These are phyloP conservation scores for Wallacemonas sp. DNA, from an alignment of 208 protist genomes.

Conservation along the genomic window DNA sequence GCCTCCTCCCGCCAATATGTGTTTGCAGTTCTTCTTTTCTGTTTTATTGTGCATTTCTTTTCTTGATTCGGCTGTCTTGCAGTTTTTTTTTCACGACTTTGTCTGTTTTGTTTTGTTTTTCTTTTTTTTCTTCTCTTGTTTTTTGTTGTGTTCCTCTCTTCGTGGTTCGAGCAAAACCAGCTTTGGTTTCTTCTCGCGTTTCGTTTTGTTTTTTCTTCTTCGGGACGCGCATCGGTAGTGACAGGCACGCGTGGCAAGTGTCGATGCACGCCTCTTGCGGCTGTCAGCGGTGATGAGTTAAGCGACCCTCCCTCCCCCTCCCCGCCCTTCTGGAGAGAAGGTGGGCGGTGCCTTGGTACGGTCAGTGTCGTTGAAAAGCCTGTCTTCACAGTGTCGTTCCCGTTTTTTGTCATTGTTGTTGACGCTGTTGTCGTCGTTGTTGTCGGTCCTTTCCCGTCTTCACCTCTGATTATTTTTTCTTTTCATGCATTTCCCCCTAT, in stretches of 20 bases:
- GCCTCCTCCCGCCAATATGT: no score
- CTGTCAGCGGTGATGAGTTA: no score
- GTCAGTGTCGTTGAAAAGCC: neutral
- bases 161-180: no score
- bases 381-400: constrained; percentile 8
- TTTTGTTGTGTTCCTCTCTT: neutral
- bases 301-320: no score
- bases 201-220: constrained; percentile 8
- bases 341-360: no score
- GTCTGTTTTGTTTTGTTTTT: constrained; percentile 1
- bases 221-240: neutral
- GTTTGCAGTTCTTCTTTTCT: neutral
- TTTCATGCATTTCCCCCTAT: neutral
- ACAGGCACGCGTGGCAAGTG: no score
- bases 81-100: constrained; percentile 8
- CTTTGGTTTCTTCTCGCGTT: neutral
- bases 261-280: no score
- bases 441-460: neutral
- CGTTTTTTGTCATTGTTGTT: constrained; percentile 14
- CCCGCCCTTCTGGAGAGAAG: no score
- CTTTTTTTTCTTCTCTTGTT: constrained; percentile 20
- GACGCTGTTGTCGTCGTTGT: constrained; percentile 6
- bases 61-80: no score
- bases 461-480: constrained; percentile 3
- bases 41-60: constrained; percentile 5